Conservation (phyloP, 1,284 basidiomycete species). For the Apiotrichum gamsii region DNA sequence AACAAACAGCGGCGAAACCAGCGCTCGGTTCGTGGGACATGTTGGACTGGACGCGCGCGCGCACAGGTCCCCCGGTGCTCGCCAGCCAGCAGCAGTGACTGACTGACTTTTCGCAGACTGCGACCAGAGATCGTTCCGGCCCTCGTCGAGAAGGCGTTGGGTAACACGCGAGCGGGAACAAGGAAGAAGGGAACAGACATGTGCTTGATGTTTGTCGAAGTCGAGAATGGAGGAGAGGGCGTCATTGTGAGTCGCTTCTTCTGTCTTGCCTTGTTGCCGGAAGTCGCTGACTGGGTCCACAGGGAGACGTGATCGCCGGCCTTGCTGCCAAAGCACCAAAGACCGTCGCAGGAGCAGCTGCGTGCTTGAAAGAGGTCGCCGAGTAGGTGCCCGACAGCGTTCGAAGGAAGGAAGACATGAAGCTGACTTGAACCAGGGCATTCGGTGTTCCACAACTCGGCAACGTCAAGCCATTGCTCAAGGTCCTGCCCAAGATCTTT, state of each 20-base stretch:
- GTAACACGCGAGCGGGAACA: slow-evolving; percentile 85
- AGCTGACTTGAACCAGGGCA: slow-evolving; percentile 50
- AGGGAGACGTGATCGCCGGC: slow-evolving; percentile 79
- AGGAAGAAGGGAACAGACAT: slow-evolving; percentile 83
- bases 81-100: neutral
- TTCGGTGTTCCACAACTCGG: slow-evolving; percentile 78
- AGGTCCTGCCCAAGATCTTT: slow-evolving; percentile 86
- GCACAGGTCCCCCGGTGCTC: neutral
- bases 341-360: slow-evolving; percentile 73
- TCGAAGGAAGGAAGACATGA: neutral
- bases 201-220: slow-evolving; percentile 82
- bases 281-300: slow-evolving; percentile 24
- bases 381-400: slow-evolving; percentile 47
- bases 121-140: slow-evolving; percentile 78
- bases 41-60: neutral
- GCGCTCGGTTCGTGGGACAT: slow-evolving; percentile 52
- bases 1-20: slow-evolving; percentile 83
- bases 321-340: slow-evolving; percentile 92
- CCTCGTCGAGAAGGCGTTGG: slow-evolving; percentile 92
- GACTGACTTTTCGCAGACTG: slow-evolving; percentile 9
- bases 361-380: slow-evolving; percentile 72
- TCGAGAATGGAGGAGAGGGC: slow-evolving; percentile 81
- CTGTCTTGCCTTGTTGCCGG: neutral
- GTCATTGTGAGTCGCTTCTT: slow-evolving; percentile 78
- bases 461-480: slow-evolving; percentile 70